Percentiles rank a stretch among this genome's conserved stretches.
Evolutionary conservation across 1,284 basidiomycete genomes (phyloP).

Genomic region (Heterobasidion annosum): DNA sequence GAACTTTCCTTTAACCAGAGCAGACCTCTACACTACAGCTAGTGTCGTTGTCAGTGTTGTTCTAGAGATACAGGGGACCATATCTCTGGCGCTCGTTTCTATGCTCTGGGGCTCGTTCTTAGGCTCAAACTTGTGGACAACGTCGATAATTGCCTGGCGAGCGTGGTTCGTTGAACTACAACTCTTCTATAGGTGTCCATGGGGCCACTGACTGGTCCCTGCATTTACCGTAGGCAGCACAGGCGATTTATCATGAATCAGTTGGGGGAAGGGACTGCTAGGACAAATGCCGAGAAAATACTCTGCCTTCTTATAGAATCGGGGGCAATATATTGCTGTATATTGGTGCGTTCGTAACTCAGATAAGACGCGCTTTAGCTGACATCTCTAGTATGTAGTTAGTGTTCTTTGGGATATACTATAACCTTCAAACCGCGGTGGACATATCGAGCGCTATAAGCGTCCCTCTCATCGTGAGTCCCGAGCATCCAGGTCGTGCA

Average conservation of each 20-base stretch:
- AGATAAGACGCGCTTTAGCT: neutral
- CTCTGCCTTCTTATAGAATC: slow-evolving; percentile 8
- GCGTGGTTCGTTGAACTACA: neutral
- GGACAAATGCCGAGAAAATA: slow-evolving; percentile 1
- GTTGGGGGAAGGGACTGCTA: neutral
- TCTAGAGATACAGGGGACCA: too few species aligned
- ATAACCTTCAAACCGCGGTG: too few species aligned
- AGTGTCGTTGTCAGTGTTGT: too few species aligned
- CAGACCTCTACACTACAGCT: too few species aligned
- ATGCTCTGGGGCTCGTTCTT: neutral
- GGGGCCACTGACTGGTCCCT: neutral
- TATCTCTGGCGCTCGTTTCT: too few species aligned
- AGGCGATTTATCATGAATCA: neutral
- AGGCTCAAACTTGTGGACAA: neutral
- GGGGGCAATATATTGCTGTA: slow-evolving; percentile 5
- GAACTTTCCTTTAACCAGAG: too few species aligned
- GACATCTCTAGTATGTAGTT: neutral
- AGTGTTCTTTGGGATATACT: too few species aligned
- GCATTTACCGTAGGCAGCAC: neutral
- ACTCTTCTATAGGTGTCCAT: too few species aligned
- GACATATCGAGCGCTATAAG: too few species aligned
- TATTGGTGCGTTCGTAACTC: slow-evolving; percentile 2
- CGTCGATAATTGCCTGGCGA: neutral
- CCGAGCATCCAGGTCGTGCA: neutral
- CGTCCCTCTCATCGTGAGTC: neutral